Evolutionary conservation across 768 basidiomycete genomes (phyloP).

Genomic region (Mycena crocata): DNA sequence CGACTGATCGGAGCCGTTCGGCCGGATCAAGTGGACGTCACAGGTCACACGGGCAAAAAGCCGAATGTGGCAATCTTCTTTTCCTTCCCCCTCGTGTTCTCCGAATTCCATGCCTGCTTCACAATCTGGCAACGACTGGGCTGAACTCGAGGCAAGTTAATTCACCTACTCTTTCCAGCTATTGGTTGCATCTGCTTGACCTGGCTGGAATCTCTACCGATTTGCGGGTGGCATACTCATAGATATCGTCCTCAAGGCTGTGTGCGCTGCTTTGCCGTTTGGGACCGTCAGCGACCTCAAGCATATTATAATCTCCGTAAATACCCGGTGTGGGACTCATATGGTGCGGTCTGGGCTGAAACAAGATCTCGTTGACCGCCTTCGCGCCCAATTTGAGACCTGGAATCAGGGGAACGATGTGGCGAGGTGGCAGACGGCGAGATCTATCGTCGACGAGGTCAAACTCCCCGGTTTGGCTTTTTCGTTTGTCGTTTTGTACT

Average conservation of each 20-base stretch:
- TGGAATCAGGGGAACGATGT: slow-evolving; percentile 17
- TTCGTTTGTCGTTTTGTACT: background rate
- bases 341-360: slow-evolving; percentile 19
- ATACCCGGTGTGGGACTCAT: slow-evolving; percentile 10
- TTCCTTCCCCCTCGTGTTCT: background rate
- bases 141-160: slow-evolving; percentile 2
- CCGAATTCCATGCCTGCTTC: slow-evolving; percentile 6
- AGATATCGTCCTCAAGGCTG: slow-evolving; percentile 19
- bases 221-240: background rate
- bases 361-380: slow-evolving; percentile 25
- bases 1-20: too few species aligned
- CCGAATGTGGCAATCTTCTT: background rate
- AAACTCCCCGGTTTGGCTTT: slow-evolving; percentile 4
- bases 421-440: slow-evolving; percentile 6
- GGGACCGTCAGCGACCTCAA: slow-evolving; percentile 22
- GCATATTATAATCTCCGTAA: slow-evolving; percentile 19
- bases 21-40: too few species aligned
- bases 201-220: background rate
- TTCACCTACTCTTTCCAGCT: background rate
- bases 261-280: slow-evolving; percentile 16
- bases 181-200: background rate
- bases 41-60: background rate
- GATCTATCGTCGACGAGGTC: slow-evolving; percentile 3
- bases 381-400: slow-evolving; percentile 12
- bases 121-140: slow-evolving; percentile 1